These are phyloP conservation scores for Fusarium secorum DNA, from an alignment of 2,329 filamentous ascomycete genomes.

Conservation along the genomic window DNA sequence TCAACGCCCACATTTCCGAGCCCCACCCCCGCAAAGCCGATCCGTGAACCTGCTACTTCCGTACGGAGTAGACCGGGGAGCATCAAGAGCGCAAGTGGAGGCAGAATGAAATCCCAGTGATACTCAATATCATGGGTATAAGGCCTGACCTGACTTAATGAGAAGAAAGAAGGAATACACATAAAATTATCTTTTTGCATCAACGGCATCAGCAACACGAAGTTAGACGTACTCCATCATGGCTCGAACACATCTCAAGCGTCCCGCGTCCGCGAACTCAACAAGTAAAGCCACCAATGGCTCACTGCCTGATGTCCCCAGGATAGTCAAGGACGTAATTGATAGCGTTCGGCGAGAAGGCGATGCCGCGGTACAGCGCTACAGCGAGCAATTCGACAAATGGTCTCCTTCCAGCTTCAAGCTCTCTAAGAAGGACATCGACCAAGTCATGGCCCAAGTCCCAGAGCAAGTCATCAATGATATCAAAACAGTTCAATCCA, in stretches of 20 bases:
- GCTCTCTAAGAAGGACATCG: not conserved
- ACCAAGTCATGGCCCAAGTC: not conserved
- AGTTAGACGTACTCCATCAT: not conserved
- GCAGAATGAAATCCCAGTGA: not conserved
- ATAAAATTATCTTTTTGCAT: rapidly evolving
- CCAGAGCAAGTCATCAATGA: not conserved
- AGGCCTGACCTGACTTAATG: not conserved
- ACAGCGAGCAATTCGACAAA: not conserved
- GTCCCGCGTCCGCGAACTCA: not conserved
- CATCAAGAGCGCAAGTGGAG: rapidly evolving
- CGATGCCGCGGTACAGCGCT: not conserved
- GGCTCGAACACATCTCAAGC: not conserved
- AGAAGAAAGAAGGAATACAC: rapidly evolving
- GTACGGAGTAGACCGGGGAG: not conserved
- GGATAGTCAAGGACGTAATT: not conserved
- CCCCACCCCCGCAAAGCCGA: not conserved
- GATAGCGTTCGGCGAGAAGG: not conserved
- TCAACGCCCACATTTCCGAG: not conserved
- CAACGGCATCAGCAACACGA: not conserved
- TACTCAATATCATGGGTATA: not conserved
- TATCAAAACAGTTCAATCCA: not conserved
- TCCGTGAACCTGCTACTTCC: rapidly evolving
- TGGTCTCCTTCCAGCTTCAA: not conserved
- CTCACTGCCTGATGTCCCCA: not conserved
- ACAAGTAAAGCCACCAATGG: not conserved